Percentiles rank a stretch among this genome's conserved stretches.
These are phyloP conservation scores for Hortiboletus flavorubellus DNA, from an alignment of 768 basidiomycete species.

Conservation along the genomic window DNA sequence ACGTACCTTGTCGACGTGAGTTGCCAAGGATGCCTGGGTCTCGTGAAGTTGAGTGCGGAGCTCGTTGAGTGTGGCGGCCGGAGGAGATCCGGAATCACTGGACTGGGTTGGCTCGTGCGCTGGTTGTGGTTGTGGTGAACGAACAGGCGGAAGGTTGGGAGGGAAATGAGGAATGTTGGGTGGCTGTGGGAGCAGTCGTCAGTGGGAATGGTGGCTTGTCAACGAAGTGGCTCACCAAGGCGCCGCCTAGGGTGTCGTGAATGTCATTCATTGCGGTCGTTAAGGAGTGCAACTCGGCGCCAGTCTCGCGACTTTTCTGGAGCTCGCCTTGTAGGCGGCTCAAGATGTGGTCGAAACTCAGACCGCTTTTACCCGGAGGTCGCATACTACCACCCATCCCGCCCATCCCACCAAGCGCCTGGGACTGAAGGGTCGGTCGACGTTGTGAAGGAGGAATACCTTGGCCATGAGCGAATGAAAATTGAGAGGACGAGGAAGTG, in stretches of 20 bases:
- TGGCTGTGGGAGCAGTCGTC: slow-evolving; percentile 42
- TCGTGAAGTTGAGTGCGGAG: slow-evolving; percentile 82
- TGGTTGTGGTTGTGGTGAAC: slow-evolving; percentile 34
- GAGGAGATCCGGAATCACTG: slow-evolving; percentile 24
- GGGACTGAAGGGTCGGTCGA: slow-evolving; percentile 54
- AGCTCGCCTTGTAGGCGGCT: slow-evolving; percentile 87
- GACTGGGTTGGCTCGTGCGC: slow-evolving; percentile 28
- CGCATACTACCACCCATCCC: slow-evolving; percentile 73
- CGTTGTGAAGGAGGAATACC: slow-evolving; percentile 42
- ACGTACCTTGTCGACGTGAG: slow-evolving; percentile 79
- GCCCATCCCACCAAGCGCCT: slow-evolving; percentile 66
- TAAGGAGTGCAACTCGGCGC: slow-evolving; percentile 76
- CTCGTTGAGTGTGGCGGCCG: slow-evolving; percentile 42
- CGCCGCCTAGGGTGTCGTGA: slow-evolving; percentile 85
- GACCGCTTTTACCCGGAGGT: slow-evolving; percentile 75
- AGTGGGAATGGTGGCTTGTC: not conserved
- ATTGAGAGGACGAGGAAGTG: slow-evolving; percentile 28
- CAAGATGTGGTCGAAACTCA: slow-evolving; percentile 91
- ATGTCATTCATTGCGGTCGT: slow-evolving; percentile 85
- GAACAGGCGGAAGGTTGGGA: slow-evolving; percentile 61
- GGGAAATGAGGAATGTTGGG: slow-evolving; percentile 62
- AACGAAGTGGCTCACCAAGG: slow-evolving; percentile 51
- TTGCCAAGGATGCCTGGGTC: slow-evolving; percentile 73
- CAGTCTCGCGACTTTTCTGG: slow-evolving; percentile 94
- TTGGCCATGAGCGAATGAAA: slow-evolving; percentile 42